A percentile compares a stretch with the other conserved stretches of the same genome.
Conservation (phyloP, 192 early-diverging fungal species). For the Linnemannia exigua region DNA sequence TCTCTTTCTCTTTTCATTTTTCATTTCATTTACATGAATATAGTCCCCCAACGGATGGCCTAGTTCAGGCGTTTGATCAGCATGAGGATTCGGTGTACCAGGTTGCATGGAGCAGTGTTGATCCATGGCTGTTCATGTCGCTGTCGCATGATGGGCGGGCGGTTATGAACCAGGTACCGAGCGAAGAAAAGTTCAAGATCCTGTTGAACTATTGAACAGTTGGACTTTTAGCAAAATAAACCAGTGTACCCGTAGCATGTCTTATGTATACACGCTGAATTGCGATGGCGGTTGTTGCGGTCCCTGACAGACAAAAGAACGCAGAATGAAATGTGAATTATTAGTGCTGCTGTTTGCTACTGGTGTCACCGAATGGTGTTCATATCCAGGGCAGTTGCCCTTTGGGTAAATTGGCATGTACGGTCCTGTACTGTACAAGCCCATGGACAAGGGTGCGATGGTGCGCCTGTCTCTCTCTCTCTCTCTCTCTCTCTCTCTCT, state of each 20-base stretch:
- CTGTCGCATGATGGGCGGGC: slow-evolving; percentile 94
- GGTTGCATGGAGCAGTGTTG: slow-evolving; percentile 89
- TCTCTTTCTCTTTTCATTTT: slow-evolving; percentile 7
- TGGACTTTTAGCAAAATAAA: too few relatives aligned
- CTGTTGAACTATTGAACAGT: slow-evolving; percentile 52
- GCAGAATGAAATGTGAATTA: too few relatives aligned
- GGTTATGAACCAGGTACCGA: slow-evolving; percentile 93
- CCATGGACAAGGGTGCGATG: too few relatives aligned
- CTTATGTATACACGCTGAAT: too few relatives aligned
- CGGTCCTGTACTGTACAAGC: too few relatives aligned
- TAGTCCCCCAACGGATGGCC: slow-evolving; percentile 77
- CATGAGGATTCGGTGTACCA: slow-evolving; percentile 96
- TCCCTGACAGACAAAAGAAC: too few relatives aligned
- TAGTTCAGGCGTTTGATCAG: slow-evolving; percentile 91
- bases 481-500: neutral
- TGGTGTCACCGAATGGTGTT: too few relatives aligned
- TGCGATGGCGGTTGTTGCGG: too few relatives aligned
- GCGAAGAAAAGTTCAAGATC: slow-evolving; percentile 89
- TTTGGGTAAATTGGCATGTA: too few relatives aligned
- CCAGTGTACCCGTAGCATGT: too few relatives aligned
- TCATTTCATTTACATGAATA: neutral
- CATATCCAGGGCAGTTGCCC: too few relatives aligned
- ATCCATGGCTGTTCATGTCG: slow-evolving; percentile 96
- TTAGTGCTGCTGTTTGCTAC: too few relatives aligned
- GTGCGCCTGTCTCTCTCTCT: neutral